Base-by-base conservation (phyloP, 768 basidiomycete species). In the Cyclocybe aegerita region DNA sequence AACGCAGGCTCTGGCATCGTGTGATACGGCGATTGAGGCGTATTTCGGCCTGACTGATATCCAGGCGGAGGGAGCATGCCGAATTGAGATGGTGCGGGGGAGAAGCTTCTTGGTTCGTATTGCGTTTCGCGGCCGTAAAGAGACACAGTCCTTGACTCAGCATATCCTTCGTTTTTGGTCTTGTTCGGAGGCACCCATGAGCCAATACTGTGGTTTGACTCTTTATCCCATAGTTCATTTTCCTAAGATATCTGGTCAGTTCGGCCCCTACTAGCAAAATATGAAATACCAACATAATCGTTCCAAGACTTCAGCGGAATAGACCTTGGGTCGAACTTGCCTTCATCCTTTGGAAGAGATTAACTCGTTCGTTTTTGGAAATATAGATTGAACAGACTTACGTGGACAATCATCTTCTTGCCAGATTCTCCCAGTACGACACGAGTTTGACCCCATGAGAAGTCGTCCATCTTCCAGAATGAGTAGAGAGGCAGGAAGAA, bases 401-500 rank as follows among this genome's bases (percentile, higher is more conserved):
- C 93, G 66, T 98, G 95, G 38, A 98, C 85, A 58, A 98, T 83
- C 53, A 98, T 74, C 71, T 96, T 97, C 81, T 97, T 97, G 12
- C 96, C 96, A 30, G 86, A 80, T 70, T 98, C 96, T 56, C 95
- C 94, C 54, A 97, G 70, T 9, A 99, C 94, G 52, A 95, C 65
- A 82, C 92, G 90, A 1, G 94, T 96, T 17, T 80, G 78, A 80
- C 93, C 94, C 93, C 93, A 94, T 0, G 89, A 92, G 81, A 96
- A 97, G 69, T 96, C 93, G 67, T 96, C 95, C 94, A 98, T 97
- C 57, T 75, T 79, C 95, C 94, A 98, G 86, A 98, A 96, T 4
- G 93, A 94, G 67, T 93, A 95, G 9, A 97, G 73, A 4, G 93
- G 95, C 23, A 98, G 81, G 74, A 91, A 79, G 79, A 97, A 90